phyloP scores from a whole-genome alignment of 257 asterid genomes.

The Anisodus acutangulus region DNA sequence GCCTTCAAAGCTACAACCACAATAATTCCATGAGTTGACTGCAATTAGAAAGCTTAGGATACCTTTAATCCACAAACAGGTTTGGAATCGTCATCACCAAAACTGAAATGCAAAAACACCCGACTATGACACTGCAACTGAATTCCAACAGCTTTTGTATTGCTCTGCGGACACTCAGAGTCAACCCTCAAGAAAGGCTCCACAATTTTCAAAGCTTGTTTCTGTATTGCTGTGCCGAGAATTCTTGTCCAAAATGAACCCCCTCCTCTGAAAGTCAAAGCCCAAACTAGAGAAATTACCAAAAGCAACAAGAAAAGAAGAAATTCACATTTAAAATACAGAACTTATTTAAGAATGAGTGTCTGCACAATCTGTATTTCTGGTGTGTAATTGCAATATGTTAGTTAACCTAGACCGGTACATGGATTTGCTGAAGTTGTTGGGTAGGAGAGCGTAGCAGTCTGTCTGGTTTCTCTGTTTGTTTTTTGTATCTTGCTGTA shows the following conservation, averaged over 20 bases:
- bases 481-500: not conserved
- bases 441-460: not conserved
- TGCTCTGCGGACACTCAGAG: not conserved
- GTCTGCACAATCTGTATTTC: not conserved
- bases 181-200: not conserved
- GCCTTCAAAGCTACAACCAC: no score
- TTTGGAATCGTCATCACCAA: not conserved
- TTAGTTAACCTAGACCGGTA: not conserved
- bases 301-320: not conserved
- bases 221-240: not conserved
- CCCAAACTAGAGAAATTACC: not conserved
- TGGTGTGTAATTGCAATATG: not conserved
- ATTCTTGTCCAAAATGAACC: not conserved
- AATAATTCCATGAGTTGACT: not conserved
- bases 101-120: not conserved
- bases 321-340: not conserved
- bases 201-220: not conserved
- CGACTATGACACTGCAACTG: conserved; percentile 1
- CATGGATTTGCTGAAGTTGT: not conserved
- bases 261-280: not conserved
- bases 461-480: no score
- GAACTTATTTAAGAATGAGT: not conserved
- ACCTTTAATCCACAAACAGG: not conserved
- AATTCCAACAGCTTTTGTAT: conserved; percentile 17
- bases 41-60: not conserved